Evolutionary conservation across 2,329 filamentous ascomycete genomes (phyloP).

Genomic region (Thielaviopsis ethacetica): DNA sequence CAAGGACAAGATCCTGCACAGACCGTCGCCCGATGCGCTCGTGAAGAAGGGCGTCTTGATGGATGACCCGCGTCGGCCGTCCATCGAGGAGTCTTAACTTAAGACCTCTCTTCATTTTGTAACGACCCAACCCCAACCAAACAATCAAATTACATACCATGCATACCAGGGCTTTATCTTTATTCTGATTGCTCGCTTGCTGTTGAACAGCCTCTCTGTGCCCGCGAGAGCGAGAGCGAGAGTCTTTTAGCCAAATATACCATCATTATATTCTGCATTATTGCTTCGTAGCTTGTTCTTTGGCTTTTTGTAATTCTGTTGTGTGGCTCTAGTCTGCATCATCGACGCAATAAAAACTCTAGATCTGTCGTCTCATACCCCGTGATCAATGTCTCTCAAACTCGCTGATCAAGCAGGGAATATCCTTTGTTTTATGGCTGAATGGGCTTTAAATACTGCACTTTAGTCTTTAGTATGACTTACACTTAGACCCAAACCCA

Average conservation of each 20-base stretch:
- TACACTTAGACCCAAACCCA: too few relatives aligned
- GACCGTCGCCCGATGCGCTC: constrained; percentile 60
- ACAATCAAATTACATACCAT: neutral
- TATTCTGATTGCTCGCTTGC: neutral
- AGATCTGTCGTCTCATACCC: neutral
- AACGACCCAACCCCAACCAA: neutral
- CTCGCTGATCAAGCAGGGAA: neutral
- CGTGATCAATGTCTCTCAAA: neutral
- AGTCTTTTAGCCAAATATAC: too few relatives aligned
- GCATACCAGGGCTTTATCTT: neutral
- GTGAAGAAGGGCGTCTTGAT: constrained; percentile 66
- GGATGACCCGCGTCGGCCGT: constrained; percentile 44
- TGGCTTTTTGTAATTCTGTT: too few relatives aligned
- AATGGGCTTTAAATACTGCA: too few relatives aligned
- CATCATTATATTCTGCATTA: too few relatives aligned
- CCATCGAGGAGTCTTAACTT: constrained; percentile 16
- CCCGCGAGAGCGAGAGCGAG: too few relatives aligned
- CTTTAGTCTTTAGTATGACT: too few relatives aligned
- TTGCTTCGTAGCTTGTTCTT: too few relatives aligned
- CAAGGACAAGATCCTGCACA: constrained; percentile 69
- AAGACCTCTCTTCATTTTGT: neutral
- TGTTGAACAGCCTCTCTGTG: neutral
- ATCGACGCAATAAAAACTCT: neutral
- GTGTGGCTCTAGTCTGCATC: neutral
- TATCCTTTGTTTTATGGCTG: neutral